A percentile compares a stretch with the other conserved stretches of the same genome.
These are phyloP conservation scores for Nosema granulosis DNA, from an alignment of 371 early-diverging fungal species.

Conservation along the genomic window DNA sequence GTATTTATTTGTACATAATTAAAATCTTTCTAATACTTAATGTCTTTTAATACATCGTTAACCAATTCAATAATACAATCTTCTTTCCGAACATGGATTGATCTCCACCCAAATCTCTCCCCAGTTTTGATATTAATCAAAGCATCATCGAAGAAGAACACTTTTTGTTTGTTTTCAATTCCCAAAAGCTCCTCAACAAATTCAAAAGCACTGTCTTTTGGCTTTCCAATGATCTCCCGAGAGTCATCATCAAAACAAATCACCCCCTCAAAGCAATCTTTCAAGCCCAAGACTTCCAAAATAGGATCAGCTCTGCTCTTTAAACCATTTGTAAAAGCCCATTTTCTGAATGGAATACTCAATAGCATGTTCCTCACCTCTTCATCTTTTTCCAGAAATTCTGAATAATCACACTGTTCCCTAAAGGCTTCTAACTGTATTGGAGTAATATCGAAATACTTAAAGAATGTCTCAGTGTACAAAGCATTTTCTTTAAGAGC, in stretches of 20 bases:
- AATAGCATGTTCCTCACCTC: slow-evolving; percentile 24
- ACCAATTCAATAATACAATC: not conserved
- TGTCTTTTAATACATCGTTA: not conserved
- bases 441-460: slow-evolving; percentile 8
- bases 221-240: slow-evolving; percentile 39
- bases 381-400: slow-evolving; percentile 31
- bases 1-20: too few species aligned
- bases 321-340: slow-evolving; percentile 54
- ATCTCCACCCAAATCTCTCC: slow-evolving; percentile 41
- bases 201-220: slow-evolving; percentile 31
- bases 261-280: slow-evolving; percentile 50
- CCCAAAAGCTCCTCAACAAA: slow-evolving; percentile 44
- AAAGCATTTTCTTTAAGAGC: not conserved
- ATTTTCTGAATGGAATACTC: slow-evolving; percentile 30
- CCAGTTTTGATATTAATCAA: slow-evolving; percentile 38
- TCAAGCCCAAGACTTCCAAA: slow-evolving; percentile 26
- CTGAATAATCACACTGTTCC: not conserved
- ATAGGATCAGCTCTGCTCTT: slow-evolving; percentile 35
- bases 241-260: slow-evolving; percentile 46
- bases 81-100: not conserved
- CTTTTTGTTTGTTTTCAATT: slow-evolving; percentile 23
- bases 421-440: slow-evolving; percentile 1
- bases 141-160: slow-evolving; percentile 56
- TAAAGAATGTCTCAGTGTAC: slow-evolving; percentile 18
- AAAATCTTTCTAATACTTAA: too few species aligned